These are phyloP conservation scores for Wallacemonas collosoma DNA, from an alignment of 208 protist genomes.

Conservation along the genomic window DNA sequence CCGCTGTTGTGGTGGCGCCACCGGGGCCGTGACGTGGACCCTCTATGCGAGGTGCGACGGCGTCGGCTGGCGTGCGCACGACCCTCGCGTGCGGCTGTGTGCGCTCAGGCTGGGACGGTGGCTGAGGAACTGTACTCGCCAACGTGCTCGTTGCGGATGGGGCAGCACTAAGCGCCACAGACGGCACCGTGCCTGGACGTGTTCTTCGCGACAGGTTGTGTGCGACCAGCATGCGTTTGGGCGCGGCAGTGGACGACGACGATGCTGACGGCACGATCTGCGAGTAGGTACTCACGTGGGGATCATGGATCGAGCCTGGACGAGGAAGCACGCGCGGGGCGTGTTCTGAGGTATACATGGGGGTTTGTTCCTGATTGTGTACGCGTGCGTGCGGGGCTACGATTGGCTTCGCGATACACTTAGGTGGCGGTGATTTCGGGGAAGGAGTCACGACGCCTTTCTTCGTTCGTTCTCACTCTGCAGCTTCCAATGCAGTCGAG, in stretches of 20 bases:
- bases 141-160: background rate
- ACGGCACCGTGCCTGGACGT: background rate
- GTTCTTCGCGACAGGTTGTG: constrained; percentile 1
- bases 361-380: background rate
- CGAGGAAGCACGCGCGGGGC: background rate
- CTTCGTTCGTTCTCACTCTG: too few relatives aligned
- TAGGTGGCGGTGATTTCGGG: too few relatives aligned
- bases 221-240: background rate
- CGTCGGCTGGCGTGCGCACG: too few relatives aligned
- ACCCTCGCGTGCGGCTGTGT: too few relatives aligned
- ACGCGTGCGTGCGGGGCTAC: background rate
- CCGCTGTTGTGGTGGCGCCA: background rate
- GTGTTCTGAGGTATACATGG: background rate
- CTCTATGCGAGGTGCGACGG: too few relatives aligned
- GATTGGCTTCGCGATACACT: too few relatives aligned
- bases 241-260: background rate
- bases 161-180: background rate
- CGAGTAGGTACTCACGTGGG: background rate
- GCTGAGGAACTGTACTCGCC: background rate
- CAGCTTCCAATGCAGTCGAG: too few relatives aligned
- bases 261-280: background rate
- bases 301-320: background rate
- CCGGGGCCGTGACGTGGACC: background rate
- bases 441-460: too few relatives aligned
- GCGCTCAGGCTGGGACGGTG: too few relatives aligned